These are phyloP conservation scores for Metschnikowia shivogae DNA, from an alignment of 805 yeast species.

Conservation along the genomic window DNA sequence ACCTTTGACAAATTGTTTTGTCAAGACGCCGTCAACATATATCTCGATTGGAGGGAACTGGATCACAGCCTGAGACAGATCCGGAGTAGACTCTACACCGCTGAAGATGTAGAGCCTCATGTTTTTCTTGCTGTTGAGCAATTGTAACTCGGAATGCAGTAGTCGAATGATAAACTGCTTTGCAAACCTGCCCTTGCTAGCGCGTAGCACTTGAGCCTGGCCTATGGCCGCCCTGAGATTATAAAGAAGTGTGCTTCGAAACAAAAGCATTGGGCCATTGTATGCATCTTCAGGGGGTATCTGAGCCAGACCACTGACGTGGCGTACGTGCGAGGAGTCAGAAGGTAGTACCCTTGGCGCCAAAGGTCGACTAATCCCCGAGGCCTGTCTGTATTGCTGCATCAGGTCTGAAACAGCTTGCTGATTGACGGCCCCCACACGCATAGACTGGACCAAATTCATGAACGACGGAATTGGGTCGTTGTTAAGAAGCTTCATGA, in stretches of 20 bases:
- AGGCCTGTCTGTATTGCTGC: conserved; percentile 1
- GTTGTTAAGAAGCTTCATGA: conserved; percentile 33
- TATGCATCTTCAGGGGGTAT: conserved; percentile 5
- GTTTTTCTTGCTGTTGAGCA: conserved; percentile 22
- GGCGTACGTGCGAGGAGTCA: background rate
- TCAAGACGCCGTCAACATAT: conserved; percentile 52
- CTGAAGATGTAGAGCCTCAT: conserved; percentile 49
- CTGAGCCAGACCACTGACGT: background rate
- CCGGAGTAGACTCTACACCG: conserved; percentile 38
- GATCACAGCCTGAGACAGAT: conserved; percentile 30
- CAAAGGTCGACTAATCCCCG: background rate
- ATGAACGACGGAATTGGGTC: conserved; percentile 37
- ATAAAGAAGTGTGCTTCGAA: conserved; percentile 57
- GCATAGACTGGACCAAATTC: conserved; percentile 26
- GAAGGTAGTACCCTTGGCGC: background rate
- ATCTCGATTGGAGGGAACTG: conserved; percentile 78
- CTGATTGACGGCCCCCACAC: conserved; percentile 22
- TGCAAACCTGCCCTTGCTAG: conserved; percentile 43
- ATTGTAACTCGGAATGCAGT: conserved; percentile 35
- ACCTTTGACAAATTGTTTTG: conserved; percentile 48
- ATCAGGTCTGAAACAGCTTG: conserved; percentile 8
- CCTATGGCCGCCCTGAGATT: conserved; percentile 43
- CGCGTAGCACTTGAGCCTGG: conserved; percentile 42
- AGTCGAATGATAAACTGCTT: conserved; percentile 38
- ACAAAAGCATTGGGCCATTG: conserved; percentile 38